Evolutionary conservation across 2,329 filamentous ascomycete species (phyloP), one percentile per base, ranked within the genome.

Genomic region (Arthrobotrys pseudoclavata): DNA sequence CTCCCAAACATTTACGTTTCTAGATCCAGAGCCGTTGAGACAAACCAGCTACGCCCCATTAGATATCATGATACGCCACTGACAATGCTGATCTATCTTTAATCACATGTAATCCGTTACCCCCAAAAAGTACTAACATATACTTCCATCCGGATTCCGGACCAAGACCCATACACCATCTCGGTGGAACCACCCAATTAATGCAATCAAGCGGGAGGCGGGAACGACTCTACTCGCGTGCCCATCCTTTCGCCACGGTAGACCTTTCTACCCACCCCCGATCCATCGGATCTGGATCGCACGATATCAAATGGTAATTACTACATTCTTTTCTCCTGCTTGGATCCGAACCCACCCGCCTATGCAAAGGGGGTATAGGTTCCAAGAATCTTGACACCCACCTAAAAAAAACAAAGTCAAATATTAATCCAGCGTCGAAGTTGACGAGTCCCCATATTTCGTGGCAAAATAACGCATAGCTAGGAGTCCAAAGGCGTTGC

Each of bases 311-410:
- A 34, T 40, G 37, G 37, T 40, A 15, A 15, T 15, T 40, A 15
- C 10, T 40, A 40, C 12, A 3, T 15, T 15, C 5, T 12, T 15
- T 40, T 53, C 50, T 13, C 12, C 20, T 52, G 34, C 15, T 18
- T 34, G 34, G 26, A 34, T 34, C 50, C 24, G 50, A 18, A 53
- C 13, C 24, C 12, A 3, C 47, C 22, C 47, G 18, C 20, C 22
- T 29, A 12, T 15, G 7, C 12, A 40, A 40, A 12, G 13, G 12
- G 37, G 37, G 7, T 13, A n/a, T 9, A 37, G 52, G 52, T 57
- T 34, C 52, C 52, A 57, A 57, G 52, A 57, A 57, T 34, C 52
- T 57, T 34, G 52, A 57, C 52, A 57, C 52, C 52, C 52, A 22
- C 52, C 10, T 9, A 13, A 31, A 53, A 53, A 26, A 15, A 52